Percentiles rank a stretch among this genome's conserved stretches.
Evolutionary conservation across 192 early-diverging fungal species (phyloP).

Genomic region (Coemansia sp.): DNA sequence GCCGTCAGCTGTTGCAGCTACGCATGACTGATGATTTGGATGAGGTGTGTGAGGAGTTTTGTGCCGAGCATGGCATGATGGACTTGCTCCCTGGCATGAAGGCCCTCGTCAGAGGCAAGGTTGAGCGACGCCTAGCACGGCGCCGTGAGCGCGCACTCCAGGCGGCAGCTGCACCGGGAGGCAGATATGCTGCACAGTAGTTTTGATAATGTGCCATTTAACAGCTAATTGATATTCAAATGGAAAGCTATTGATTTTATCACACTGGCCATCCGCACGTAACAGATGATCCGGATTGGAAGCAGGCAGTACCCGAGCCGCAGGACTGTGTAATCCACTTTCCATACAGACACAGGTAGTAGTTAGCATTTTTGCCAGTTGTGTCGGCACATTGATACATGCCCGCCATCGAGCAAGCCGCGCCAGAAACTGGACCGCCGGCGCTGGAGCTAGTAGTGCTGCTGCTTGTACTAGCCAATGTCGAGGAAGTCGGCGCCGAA

Average conservation of each 20-base stretch:
- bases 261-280: conserved; percentile 14
- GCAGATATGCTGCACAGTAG: neutral
- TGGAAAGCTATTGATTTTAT: neutral
- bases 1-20: conserved; percentile 43
- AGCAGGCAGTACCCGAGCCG: conserved; percentile 18
- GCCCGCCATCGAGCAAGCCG: neutral
- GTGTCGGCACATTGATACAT: conserved; percentile 15
- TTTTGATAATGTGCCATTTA: neutral
- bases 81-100: conserved; percentile 48
- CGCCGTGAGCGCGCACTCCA: conserved; percentile 48
- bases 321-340: conserved; percentile 16
- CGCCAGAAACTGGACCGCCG: conserved; percentile 10
- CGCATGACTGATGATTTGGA: conserved; percentile 35
- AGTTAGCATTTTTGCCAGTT: conserved; percentile 8
- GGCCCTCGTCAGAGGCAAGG: conserved; percentile 47
- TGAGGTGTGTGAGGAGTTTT: conserved; percentile 38
- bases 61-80: conserved; percentile 31
- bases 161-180: conserved; percentile 18
- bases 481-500: neutral
- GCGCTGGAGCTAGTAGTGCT: neutral
- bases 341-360: conserved; percentile 14
- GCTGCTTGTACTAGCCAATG: neutral
- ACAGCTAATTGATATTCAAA: neutral
- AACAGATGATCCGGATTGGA: conserved; percentile 14
- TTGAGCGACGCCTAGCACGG: conserved; percentile 44